Evolutionary conservation across 1,284 basidiomycete genomes (phyloP), one percentile per base, ranked within the genome.

Genomic region (Filobasidium uniguttulatum): DNA sequence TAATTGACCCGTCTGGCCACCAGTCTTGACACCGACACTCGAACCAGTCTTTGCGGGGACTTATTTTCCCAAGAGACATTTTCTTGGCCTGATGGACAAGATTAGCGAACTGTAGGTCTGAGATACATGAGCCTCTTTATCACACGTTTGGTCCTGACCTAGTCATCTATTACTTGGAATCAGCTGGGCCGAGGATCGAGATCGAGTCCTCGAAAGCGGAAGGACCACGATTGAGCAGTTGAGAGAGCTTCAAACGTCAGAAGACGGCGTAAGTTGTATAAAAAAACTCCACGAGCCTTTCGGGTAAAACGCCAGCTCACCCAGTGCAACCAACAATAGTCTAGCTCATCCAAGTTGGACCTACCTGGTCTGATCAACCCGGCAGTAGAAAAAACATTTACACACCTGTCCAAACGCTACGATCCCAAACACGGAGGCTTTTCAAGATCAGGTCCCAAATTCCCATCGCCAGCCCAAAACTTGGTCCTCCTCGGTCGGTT

Each of bases 1-100:
- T 23, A 23, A 9, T 26, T 26, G 15, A 33, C 12, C 17, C 14
- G 36, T 1, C 36, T 25, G n/a, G 22, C 31, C 20, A 10, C 3
- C 34, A 64, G 70, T 72, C 48, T 58, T 73, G 26, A 73, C 72
- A 2, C 72, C 71, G 0, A 64, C 66, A 33, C 60, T 73, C 1
- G 65, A 72, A 35, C 72, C 73, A 0, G 69, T 73, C 62, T 73
- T 72, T 53, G 72, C 71, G 2, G 72, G 68, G 29, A 71, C 71
- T 1, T 74, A 73, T 56, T 73, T 72, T 46, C 71, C 71, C 6
- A 61, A 55, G 7, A 57, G 58, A 1, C 53, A 53, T 15, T 66
- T 67, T 53, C 46, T 54, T 23, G 48, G 57, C 5, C 50, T 66
- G 2, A 41, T 67, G n/a, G 51, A 50, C 2, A 57, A 59, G 29